Evolutionary conservation across 2,329 filamentous ascomycete species (phyloP).

Genomic region (Fusarium sp.): DNA sequence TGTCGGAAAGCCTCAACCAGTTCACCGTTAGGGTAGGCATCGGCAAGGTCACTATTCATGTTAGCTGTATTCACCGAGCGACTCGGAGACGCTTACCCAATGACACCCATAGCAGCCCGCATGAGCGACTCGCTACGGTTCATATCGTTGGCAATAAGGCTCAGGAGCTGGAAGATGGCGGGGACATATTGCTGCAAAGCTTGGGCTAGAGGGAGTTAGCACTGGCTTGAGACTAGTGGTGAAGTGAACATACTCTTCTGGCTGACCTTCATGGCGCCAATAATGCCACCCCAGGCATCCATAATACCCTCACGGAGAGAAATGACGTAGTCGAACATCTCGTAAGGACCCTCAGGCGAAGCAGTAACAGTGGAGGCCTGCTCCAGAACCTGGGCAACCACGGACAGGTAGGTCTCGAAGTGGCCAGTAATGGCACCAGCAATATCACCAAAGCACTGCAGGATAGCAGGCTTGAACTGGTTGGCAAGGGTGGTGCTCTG

Average conservation of each 20-base stretch:
- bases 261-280: slow-evolving; percentile 90
- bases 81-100: slow-evolving; percentile 75
- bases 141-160: slow-evolving; percentile 81
- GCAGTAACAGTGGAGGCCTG: slow-evolving; percentile 89
- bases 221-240: slow-evolving; percentile 29
- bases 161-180: slow-evolving; percentile 88
- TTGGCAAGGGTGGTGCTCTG: slow-evolving; percentile 89
- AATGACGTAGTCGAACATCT: slow-evolving; percentile 97
- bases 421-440: slow-evolving; percentile 91
- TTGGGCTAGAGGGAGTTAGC: slow-evolving; percentile 64
- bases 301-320: slow-evolving; percentile 97
- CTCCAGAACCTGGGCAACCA: slow-evolving; percentile 93
- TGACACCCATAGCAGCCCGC: slow-evolving; percentile 95
- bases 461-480: slow-evolving; percentile 97
- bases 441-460: slow-evolving; percentile 98
- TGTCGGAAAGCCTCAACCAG: slow-evolving; percentile 86
- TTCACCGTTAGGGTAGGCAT: slow-evolving; percentile 92
- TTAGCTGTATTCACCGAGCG: slow-evolving; percentile 22
- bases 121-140: slow-evolving; percentile 94
- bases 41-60: slow-evolving; percentile 82
- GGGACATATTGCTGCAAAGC: slow-evolving; percentile 82
- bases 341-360: slow-evolving; percentile 83
- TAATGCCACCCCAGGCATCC: slow-evolving; percentile 98
- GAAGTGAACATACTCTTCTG: slow-evolving; percentile 73
- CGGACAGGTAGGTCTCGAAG: slow-evolving; percentile 92